Percentiles rank a stretch among this genome's conserved stretches.
Conservation (phyloP, 257 asterid species). For the Scutellaria barbata region DNA sequence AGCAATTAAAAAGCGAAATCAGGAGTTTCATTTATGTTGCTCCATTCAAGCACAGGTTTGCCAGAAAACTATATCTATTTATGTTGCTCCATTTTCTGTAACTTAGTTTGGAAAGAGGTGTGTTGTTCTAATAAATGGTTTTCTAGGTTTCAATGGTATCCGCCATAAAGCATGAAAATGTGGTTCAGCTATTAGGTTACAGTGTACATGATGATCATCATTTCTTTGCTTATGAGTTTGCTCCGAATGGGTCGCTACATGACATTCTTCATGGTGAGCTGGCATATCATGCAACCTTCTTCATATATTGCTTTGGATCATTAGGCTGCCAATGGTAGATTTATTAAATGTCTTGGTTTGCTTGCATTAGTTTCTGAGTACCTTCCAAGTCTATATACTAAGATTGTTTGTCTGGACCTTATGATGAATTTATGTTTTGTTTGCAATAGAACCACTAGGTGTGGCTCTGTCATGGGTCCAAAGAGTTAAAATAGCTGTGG, state of each 20-base stretch:
- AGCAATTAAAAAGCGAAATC: conserved; percentile 36
- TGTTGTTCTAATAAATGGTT: neutral
- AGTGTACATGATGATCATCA: conserved; percentile 52
- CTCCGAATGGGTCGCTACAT: conserved; percentile 59
- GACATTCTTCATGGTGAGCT: conserved; percentile 63
- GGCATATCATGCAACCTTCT: too few species aligned
- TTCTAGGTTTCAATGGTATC: conserved; percentile 58
- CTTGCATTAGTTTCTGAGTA: too few species aligned
- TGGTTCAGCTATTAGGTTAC: conserved; percentile 63
- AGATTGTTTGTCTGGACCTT: neutral
- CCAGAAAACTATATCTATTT: neutral
- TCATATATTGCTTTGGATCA: too few species aligned
- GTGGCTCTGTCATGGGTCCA: conserved; percentile 44
- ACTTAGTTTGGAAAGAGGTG: too few species aligned
- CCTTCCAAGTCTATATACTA: neutral
- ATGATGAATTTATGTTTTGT: neutral
- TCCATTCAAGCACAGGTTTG: conserved; percentile 34
- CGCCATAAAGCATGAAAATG: conserved; percentile 55
- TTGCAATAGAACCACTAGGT: conserved; percentile 49
- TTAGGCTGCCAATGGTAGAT: too few species aligned
- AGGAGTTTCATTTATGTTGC: conserved; percentile 11
- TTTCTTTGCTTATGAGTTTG: conserved; percentile 58
- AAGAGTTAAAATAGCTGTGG: conserved; percentile 40
- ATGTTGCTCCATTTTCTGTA: neutral
- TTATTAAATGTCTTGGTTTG: too few species aligned